A percentile compares a stretch with the other conserved stretches of the same genome.
Conservation (phyloP, 2,329 filamentous ascomycete genomes). For the Dryadomyces quercivorus region DNA sequence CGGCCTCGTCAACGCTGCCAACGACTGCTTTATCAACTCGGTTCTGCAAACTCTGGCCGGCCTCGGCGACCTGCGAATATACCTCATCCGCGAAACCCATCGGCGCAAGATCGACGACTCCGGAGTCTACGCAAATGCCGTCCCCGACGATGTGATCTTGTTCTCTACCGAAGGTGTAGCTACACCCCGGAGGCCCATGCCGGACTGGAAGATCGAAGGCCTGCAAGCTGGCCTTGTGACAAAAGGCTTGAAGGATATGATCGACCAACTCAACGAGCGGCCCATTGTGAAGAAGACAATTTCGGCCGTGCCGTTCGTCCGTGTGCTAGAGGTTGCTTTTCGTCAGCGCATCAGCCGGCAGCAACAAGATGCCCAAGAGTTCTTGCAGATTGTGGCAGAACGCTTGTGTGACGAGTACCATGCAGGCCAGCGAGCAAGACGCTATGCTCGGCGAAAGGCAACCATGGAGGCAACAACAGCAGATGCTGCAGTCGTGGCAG, state of each 20-base stretch:
- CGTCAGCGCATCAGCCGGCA: slow-evolving; percentile 82
- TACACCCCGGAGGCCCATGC: slow-evolving; percentile 19
- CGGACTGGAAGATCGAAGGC: slow-evolving; percentile 50
- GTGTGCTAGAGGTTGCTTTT: slow-evolving; percentile 74
- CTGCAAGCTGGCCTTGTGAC: slow-evolving; percentile 78
- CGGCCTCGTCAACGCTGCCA: slow-evolving; percentile 79
- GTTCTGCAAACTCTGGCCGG: slow-evolving; percentile 88
- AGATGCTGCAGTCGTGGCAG: background rate
- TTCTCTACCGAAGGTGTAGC: slow-evolving; percentile 1
- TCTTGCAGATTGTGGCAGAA: slow-evolving; percentile 87
- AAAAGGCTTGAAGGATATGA: slow-evolving; percentile 76
- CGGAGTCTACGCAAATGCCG: slow-evolving; percentile 58
- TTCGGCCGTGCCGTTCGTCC: slow-evolving; percentile 72
- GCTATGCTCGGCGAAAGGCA: slow-evolving; percentile 32
- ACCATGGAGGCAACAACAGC: slow-evolving; percentile 2
- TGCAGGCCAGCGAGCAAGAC: slow-evolving; percentile 64
- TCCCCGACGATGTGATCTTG: slow-evolving; percentile 23
- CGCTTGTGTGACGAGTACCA: slow-evolving; percentile 89
- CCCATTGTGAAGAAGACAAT: slow-evolving; percentile 92
- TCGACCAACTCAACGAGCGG: slow-evolving; percentile 85
- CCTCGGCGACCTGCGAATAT: slow-evolving; percentile 75
- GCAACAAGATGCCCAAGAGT: slow-evolving; percentile 97
- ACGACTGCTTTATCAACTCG: slow-evolving; percentile 96
- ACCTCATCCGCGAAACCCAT: slow-evolving; percentile 85
- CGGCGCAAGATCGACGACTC: slow-evolving; percentile 67